phyloP scores from a whole-genome alignment of 805 yeast genomes.

The Yarrowia sp. region DNA sequence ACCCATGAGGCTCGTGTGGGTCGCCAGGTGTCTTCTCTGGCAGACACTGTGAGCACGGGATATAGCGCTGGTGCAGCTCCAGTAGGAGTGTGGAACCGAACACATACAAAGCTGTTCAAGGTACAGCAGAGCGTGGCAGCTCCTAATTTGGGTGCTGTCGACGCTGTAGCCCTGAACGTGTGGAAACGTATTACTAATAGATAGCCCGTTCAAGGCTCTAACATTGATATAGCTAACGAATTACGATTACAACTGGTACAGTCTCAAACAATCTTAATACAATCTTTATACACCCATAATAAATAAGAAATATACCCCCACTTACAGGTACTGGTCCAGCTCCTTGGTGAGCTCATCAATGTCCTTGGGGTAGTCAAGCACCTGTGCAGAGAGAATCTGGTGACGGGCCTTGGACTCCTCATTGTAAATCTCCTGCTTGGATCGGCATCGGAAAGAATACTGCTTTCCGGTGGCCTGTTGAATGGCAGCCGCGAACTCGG shows the following conservation, averaged over 20 bases:
- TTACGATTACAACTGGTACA: no score
- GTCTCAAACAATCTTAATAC: neutral
- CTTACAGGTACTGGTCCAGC: slow-evolving; percentile 26
- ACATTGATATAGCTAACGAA: neutral
- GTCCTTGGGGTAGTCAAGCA: slow-evolving; percentile 38
- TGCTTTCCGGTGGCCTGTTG: slow-evolving; percentile 61
- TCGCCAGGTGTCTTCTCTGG: slow-evolving; percentile 17
- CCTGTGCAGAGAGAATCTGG: slow-evolving; percentile 52
- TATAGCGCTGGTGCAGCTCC: slow-evolving; percentile 1
- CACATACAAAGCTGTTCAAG: slow-evolving; percentile 20
- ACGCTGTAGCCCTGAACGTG: slow-evolving; percentile 22
- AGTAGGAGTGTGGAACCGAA: slow-evolving; percentile 17
- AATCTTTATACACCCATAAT: neutral
- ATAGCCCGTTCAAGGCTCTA: neutral
- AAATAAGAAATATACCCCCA: neutral
- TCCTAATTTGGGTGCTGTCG: slow-evolving; percentile 12
- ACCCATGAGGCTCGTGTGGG: slow-evolving; percentile 21
- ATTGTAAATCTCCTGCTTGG: slow-evolving; percentile 79
- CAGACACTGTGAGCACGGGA: slow-evolving; percentile 2
- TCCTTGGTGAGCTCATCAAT: slow-evolving; percentile 33
- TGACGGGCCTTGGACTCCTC: slow-evolving; percentile 68
- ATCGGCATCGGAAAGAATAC: slow-evolving; percentile 72
- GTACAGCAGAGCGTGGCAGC: slow-evolving; percentile 13
- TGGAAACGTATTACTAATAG: slow-evolving; percentile 23
- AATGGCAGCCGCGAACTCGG: slow-evolving; percentile 47